These are phyloP conservation scores for Balakata baccata DNA, from an alignment of 345 rosid species.

Conservation along the genomic window DNA sequence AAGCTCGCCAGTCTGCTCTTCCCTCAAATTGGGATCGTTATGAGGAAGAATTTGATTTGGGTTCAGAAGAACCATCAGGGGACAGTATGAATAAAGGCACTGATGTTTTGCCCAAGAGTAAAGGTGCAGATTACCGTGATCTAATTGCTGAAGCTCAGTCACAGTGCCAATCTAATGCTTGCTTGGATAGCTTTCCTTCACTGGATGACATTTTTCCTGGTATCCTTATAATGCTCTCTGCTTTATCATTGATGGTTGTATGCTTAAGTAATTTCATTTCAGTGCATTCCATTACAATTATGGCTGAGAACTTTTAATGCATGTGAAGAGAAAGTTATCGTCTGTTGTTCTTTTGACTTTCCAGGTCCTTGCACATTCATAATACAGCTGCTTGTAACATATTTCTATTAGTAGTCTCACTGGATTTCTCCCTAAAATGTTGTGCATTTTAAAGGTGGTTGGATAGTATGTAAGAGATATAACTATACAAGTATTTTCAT, in stretches of 20 bases:
- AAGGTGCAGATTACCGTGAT: conserved; percentile 70
- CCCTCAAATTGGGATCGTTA: conserved; percentile 84
- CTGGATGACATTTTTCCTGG: conserved; percentile 46
- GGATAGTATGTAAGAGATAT: neutral
- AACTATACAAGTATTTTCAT: neutral
- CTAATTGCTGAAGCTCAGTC: conserved; percentile 70
- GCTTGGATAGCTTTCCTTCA: conserved; percentile 37
- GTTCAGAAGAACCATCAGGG: conserved; percentile 22
- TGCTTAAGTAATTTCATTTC: neutral
- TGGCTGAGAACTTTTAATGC: neutral
- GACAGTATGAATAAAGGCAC: conserved; percentile 20
- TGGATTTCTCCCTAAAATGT: neutral
- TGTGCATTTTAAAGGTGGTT: neutral
- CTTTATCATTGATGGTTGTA: neutral
- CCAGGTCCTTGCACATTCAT: neutral
- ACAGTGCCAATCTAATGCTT: conserved; percentile 35
- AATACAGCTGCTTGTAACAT: neutral
- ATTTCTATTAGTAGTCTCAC: neutral
- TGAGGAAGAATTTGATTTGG: conserved; percentile 44
- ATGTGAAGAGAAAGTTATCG: neutral
- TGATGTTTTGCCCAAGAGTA: conserved; percentile 64
- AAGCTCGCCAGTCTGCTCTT: conserved; percentile 38
- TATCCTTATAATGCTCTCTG: neutral
- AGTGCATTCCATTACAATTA: neutral
- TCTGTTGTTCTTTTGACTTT: conserved; percentile 35